These are phyloP conservation scores for Paxillus ammoniavirescens DNA, from an alignment of 768 basidiomycete genomes.

Conservation along the genomic window DNA sequence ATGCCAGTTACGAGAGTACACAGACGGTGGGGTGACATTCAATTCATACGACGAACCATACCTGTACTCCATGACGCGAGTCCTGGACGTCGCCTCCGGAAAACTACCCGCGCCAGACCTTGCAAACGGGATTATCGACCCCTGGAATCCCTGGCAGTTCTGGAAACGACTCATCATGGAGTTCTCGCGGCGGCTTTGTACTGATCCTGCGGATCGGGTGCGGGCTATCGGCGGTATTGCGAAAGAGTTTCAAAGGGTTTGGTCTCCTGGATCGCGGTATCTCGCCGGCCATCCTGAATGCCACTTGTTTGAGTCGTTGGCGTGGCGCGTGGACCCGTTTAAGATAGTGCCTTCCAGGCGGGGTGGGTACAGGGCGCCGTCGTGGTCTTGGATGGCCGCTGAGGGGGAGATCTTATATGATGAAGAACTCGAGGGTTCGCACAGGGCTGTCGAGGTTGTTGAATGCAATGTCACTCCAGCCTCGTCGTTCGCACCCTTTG, in stretches of 20 bases:
- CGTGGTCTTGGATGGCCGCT: constrained; percentile 2
- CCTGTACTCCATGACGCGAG: background rate
- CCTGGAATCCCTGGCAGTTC: background rate
- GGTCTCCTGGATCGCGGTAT: background rate
- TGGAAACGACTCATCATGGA: background rate
- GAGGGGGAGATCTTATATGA: background rate
- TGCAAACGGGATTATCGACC: background rate
- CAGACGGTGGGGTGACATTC: background rate
- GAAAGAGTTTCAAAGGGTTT: background rate
- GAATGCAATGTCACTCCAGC: background rate
- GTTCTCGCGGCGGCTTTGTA: background rate
- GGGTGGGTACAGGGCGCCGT: constrained; percentile 1
- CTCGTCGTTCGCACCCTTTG: background rate
- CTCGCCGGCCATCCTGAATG: background rate
- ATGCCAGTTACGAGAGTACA: background rate
- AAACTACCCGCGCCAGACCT: background rate
- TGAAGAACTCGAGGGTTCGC: background rate
- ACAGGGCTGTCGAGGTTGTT: background rate
- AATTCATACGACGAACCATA: background rate
- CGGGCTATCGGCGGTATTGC: constrained; percentile 1
- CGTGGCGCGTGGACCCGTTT: background rate
- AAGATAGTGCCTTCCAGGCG: background rate
- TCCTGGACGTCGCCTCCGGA: background rate
- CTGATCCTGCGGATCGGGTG: background rate
- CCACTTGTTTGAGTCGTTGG: background rate